Evolutionary conservation across 495 filamentous ascomycete species (phyloP).

Genomic region (Clavariopsis aquatica): DNA sequence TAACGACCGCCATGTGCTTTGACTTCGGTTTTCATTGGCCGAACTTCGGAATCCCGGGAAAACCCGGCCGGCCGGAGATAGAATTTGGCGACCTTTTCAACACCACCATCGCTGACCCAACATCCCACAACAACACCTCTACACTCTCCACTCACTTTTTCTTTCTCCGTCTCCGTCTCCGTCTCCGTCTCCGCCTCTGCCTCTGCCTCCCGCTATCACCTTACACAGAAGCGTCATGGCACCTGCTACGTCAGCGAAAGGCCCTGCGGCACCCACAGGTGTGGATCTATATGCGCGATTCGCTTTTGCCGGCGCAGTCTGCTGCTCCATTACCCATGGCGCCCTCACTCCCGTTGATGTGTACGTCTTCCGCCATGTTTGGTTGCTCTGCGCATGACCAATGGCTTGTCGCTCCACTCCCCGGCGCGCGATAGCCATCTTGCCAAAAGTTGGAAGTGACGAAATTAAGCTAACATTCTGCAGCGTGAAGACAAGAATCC

Average conservation of each 20-base stretch:
- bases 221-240: conserved; percentile 20
- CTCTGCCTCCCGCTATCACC: not conserved
- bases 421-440: conserved; percentile 8
- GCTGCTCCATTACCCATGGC: conserved; percentile 93
- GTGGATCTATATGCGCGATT: conserved; percentile 62
- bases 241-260: conserved; percentile 40
- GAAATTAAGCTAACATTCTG: conserved; percentile 30
- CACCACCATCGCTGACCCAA: conserved; percentile 1
- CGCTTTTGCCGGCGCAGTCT: conserved; percentile 89
- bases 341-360: conserved; percentile 92
- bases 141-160: conserved; percentile 14
- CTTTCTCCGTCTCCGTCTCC: not conserved
- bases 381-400: conserved; percentile 1
- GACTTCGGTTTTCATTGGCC: not conserved
- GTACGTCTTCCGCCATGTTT: conserved; percentile 61
- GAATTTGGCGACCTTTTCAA: conserved; percentile 6
- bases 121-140: not conserved
- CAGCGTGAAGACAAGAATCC: conserved; percentile 51
- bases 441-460: not conserved
- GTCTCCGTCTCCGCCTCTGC: not conserved
- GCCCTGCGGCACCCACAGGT: conserved; percentile 45
- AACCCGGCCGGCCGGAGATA: not conserved
- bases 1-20: not conserved
- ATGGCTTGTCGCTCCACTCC: conserved; percentile 18
- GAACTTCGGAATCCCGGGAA: not conserved